These are phyloP conservation scores for Fusarium verticillioides DNA, from an alignment of 2,329 filamentous ascomycete genomes.

Conservation along the genomic window DNA sequence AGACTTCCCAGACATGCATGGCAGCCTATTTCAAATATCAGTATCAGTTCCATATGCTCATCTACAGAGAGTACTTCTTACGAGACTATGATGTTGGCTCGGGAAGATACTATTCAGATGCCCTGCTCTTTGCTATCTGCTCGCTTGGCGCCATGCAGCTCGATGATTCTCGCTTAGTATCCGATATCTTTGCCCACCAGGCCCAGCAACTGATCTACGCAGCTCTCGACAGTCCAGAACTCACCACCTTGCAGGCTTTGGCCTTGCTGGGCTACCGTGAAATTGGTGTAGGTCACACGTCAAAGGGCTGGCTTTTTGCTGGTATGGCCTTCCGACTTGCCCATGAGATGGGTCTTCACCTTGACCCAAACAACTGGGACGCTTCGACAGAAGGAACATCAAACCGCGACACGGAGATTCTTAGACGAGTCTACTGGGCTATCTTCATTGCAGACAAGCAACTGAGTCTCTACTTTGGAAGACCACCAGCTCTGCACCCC, in stretches of 20 bases:
- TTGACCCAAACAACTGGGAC: slow-evolving; percentile 63
- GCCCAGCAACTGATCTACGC: slow-evolving; percentile 58
- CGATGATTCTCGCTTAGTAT: slow-evolving; percentile 53
- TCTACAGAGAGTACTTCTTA: slow-evolving; percentile 63
- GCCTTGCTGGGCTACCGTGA: slow-evolving; percentile 59
- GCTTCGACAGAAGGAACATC: slow-evolving; percentile 48
- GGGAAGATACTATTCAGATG: slow-evolving; percentile 61
- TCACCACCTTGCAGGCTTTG: slow-evolving; percentile 59
- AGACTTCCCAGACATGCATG: slow-evolving; percentile 58
- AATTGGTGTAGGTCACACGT: slow-evolving; percentile 59
- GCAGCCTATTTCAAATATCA: slow-evolving; percentile 60
- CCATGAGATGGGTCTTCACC: slow-evolving; percentile 63
- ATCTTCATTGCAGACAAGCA: slow-evolving; percentile 63
- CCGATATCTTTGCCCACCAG: slow-evolving; percentile 57
- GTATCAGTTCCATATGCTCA: slow-evolving; percentile 61
- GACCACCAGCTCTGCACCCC: slow-evolving; percentile 61
- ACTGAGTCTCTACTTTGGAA: slow-evolving; percentile 62
- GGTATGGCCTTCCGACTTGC: slow-evolving; percentile 63
- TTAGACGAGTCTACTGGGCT: slow-evolving; percentile 62
- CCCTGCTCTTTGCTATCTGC: slow-evolving; percentile 61
- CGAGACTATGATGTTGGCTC: slow-evolving; percentile 59
- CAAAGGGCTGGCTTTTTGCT: slow-evolving; percentile 63
- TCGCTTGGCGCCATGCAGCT: slow-evolving; percentile 60
- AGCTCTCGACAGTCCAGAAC: slow-evolving; percentile 57
- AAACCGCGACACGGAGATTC: slow-evolving; percentile 57